Base-by-base conservation (phyloP, 2,329 filamentous ascomycete species). In the Cyclaneusma minus region DNA sequence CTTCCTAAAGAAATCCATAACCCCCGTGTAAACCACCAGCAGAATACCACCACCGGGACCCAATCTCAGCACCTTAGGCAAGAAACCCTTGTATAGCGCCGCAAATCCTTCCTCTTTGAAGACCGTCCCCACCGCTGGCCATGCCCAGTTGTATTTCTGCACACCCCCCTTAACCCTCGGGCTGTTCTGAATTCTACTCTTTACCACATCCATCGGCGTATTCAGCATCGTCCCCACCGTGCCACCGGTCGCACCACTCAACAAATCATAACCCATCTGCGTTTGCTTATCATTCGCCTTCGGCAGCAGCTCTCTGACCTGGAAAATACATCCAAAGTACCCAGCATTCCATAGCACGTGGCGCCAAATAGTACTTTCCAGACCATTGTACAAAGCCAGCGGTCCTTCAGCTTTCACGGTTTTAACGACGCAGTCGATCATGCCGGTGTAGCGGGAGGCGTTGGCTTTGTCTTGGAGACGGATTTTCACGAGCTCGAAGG, bases 91-190 rank as follows among this genome's bases (percentile, higher is more conserved):
- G 67, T 98, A 98, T 33, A 98, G 62, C 20, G 89, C 89, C 24
- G 55, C 57, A 49, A 93, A 87, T 4, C 89, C 89, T 56, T 98
- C 89, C 58, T 98, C 89, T 57, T 71, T 82, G 56, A 83, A 74
- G 33, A 98, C 82, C 6, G 81, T 89, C 30, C 68, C 75, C 26
- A 94, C 62, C 13, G 83, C 74, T 24, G 83, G 81, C 69, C 76
- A 93, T 16, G 89, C 89, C 89, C 89, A 98, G 68, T 95, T 94
- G 63, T 98, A 98, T 67, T 98, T 98, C 48, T 81, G 81, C 13
- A 72, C 57, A 28, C 68, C 62, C 4, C 89, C 89, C n/a, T 78
- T 52, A 20, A 92, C 60, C 62, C 80, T 87, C 39, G 80, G 65
- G 29, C 71, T 83, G 59, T 98, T 98, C 57, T 98, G 89, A 41